Evolutionary conservation across 768 basidiomycete species (phyloP), one percentile per base, ranked within the genome.

Genomic region (Termitomyces sp.): DNA sequence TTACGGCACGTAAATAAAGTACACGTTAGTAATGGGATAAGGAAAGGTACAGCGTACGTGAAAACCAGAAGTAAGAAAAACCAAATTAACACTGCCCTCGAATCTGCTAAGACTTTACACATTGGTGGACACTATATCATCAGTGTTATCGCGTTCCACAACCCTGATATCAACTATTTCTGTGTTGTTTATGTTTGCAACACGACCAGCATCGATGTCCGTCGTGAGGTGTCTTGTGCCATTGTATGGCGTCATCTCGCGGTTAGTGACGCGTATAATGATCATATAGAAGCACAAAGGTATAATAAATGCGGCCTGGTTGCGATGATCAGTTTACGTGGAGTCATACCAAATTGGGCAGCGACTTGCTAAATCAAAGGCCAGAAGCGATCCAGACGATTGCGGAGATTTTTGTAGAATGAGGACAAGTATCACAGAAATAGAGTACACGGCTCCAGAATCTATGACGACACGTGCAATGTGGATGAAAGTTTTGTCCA

Each of bases 231-330:
- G 33, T 16, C 24, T 2, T 24, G 20, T 24, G 33, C 22, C 24
- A 24, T 24, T 24, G 22, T n/a, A 4, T 7, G 11, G 5, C 14
- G 43, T 43, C 43, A 24, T 14, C 44, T 46, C 24, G 3, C 45
- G 7, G 14, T 24, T 24, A 26, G 3, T 40, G 11, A 4, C 10
- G 18, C 53, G 48, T 18, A 55, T 11, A 6, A 59, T 41, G 5
- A 55, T 38, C 54, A 59, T 49, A 14, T 55, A 59, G 7, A 59
- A 59, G 5, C 58, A 59, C 3, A 55, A 10, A 11, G 58, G 32
- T 43, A 59, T 59, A 6, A 54, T 51, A 22, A 54, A 54, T 5
- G 24, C 18, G 9, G 28, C 20, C 58, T 59, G 2, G 14, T 8
- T 11, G 38, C 3, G 11, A 6, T 43, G 14, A 14, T 45, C 44